A percentile compares a stretch with the other conserved stretches of the same genome.
phyloP scores from a whole-genome alignment of 768 basidiomycete genomes.

The Gymnopilus junonius region DNA sequence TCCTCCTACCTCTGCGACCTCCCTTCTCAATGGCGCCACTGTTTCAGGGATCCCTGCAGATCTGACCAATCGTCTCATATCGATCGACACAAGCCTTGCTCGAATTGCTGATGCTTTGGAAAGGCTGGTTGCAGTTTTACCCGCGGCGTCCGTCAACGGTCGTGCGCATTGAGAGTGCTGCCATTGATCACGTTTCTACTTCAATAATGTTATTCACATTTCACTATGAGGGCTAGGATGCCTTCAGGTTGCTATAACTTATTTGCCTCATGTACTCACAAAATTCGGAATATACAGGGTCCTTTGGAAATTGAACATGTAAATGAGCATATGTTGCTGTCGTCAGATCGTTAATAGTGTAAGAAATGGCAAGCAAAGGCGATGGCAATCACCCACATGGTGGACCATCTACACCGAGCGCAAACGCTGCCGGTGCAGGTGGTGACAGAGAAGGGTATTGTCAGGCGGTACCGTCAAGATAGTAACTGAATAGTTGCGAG shows the following conservation, averaged over 20 bases:
- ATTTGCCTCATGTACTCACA: not conserved
- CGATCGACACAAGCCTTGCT: conserved; percentile 37
- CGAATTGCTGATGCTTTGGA: conserved; percentile 42
- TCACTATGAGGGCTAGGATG: not conserved
- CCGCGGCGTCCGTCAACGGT: not conserved
- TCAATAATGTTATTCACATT: too few species aligned
- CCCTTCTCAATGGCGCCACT: not conserved
- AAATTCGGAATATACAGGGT: not conserved
- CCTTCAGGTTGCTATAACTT: not conserved
- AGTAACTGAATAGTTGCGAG: not conserved
- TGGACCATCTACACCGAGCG: not conserved
- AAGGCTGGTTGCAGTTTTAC: conserved; percentile 27
- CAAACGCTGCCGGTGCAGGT: conserved; percentile 1
- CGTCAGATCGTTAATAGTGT: not conserved
- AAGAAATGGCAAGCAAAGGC: not conserved
- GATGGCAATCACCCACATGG: not conserved
- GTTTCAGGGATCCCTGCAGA: conserved; percentile 28
- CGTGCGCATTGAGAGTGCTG: not conserved
- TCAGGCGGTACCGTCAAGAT: not conserved
- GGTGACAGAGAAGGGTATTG: not conserved
- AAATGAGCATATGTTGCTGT: not conserved
- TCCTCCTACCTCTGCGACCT: conserved; percentile 1
- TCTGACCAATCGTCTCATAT: conserved; percentile 32
- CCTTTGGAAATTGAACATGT: not conserved
- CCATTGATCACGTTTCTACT: too few species aligned